Evolutionary conservation across 2,329 filamentous ascomycete species (phyloP).

Genomic region (Bipolaris oryzae): DNA sequence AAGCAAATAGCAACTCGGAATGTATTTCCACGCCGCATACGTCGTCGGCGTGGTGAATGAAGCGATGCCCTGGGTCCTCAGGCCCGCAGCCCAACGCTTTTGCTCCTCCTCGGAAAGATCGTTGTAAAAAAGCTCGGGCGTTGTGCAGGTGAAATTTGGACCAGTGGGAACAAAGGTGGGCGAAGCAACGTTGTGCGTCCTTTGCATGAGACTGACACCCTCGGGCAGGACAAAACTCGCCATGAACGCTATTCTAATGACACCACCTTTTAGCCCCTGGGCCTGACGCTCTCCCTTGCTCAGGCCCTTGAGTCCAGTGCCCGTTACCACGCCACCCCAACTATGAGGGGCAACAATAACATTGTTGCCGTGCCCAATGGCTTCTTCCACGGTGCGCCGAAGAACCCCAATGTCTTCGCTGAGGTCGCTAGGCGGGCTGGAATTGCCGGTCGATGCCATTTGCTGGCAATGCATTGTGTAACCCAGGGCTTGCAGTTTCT

Average conservation of each 20-base stretch:
- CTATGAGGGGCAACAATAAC: constrained; percentile 54
- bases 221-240: constrained; percentile 47
- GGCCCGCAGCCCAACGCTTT: constrained; percentile 28
- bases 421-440: constrained; percentile 36
- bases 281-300: constrained; percentile 42
- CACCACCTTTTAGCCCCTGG: constrained; percentile 48
- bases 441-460: constrained; percentile 36
- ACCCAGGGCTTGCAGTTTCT: constrained; percentile 36
- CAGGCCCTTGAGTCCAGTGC: constrained; percentile 45
- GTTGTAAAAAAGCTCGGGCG: constrained; percentile 32
- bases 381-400: constrained; percentile 37
- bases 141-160: no score
- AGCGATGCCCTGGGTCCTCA: constrained; percentile 24
- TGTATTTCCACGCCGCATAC: constrained; percentile 44
- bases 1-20: constrained; percentile 46
- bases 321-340: constrained; percentile 52
- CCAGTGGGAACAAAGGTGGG: no score
- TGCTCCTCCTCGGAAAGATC: constrained; percentile 36
- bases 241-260: constrained; percentile 46
- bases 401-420: constrained; percentile 45
- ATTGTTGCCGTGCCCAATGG: constrained; percentile 49
- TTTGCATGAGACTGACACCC: constrained; percentile 36
- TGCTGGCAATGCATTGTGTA: constrained; percentile 39
- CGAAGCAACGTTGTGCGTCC: no score
- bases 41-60: constrained; percentile 35